Base-by-base conservation (phyloP, 306 rosid genomes). In the Dalbergia cultrata region DNA sequence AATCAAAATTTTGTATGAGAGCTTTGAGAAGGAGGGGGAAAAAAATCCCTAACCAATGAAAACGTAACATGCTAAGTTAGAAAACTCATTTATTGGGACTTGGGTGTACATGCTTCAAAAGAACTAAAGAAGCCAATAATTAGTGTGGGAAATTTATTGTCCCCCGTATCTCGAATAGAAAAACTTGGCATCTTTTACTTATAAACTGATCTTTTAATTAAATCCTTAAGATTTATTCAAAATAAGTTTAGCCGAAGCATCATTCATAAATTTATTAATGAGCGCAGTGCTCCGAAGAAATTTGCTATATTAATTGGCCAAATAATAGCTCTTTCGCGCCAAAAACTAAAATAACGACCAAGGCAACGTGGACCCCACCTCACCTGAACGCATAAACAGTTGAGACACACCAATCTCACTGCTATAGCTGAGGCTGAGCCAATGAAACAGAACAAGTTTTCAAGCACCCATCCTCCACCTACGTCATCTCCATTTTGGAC, bases 241-340 rank as follows among this genome's bases (percentile, higher is more conserved):
- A 43, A 41, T 44, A 13, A 19, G 11, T 19, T 19, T 68, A 37
- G 41, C 41, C 41, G 0, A 37, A 37, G 7, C 7, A 37, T 37
- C 41, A 37, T 37, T 37, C 8, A 37, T 37, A 0, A 37, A 37
- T 37, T 37, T 6, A 37, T 37, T 0, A 13, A 22, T 58, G 64
- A 75, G 70, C 64, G 56, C 26, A 41, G 0, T 16, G 39, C 3
- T 26, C 68, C 60, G 2, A 21, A 4, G 14, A 0, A 11, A 14
- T 49, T 68, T 63, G 47, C 6, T 0, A 8, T 11, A 21, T 6
- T 3, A 49, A 34, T 17, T 44, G 16, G 57, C 62, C 65, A n/a
- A 33, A 5, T 50, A 39, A 26, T 26, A 26, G 31, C 1, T 11
- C 1, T 78, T 78, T 66, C 74, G 84, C 89, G 89, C 89, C 82